Conservation (phyloP, 208 protist species). For the Sergeia podlipaevii region DNA sequence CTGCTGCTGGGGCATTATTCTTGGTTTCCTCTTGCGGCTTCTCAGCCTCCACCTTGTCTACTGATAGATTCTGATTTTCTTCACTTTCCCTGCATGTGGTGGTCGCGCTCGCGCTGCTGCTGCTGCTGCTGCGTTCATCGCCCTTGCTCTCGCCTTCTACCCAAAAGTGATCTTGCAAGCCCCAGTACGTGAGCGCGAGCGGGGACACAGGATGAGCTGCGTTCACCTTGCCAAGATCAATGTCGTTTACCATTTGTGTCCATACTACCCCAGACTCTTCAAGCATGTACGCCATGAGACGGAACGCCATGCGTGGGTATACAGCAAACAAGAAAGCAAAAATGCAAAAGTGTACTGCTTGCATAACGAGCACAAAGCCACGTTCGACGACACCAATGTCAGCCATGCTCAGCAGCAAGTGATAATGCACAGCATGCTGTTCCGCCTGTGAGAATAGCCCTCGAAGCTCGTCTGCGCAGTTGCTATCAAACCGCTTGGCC, state of each 20-base stretch:
- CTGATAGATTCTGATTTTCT: background rate
- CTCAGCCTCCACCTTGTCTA: background rate
- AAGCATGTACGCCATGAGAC: conserved; percentile 64
- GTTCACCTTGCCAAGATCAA: conserved; percentile 66
- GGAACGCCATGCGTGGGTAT: conserved; percentile 69
- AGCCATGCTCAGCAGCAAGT: conserved; percentile 56
- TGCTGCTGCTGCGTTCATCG: background rate
- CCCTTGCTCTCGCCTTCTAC: background rate
- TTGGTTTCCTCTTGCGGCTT: background rate
- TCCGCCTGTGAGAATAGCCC: conserved; percentile 58
- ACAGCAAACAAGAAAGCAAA: conserved; percentile 50
- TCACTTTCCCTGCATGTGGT: background rate
- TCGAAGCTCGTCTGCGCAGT: conserved; percentile 34
- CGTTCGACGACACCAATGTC: conserved; percentile 58
- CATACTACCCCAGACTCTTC: conserved; percentile 82
- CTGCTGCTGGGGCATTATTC: background rate
- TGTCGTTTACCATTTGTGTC: conserved; percentile 86
- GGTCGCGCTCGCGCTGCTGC: background rate
- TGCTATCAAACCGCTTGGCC: conserved; percentile 7
- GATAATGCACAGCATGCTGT: conserved; percentile 54
- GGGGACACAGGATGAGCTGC: conserved; percentile 37
- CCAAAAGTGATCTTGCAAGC: conserved; percentile 30
- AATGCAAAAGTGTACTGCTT: conserved; percentile 37
- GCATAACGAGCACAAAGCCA: conserved; percentile 38
- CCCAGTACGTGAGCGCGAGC: conserved; percentile 62